phyloP scores from a whole-genome alignment of 2,329 filamentous ascomycete species.

The Neofusicoccum sp. region DNA sequence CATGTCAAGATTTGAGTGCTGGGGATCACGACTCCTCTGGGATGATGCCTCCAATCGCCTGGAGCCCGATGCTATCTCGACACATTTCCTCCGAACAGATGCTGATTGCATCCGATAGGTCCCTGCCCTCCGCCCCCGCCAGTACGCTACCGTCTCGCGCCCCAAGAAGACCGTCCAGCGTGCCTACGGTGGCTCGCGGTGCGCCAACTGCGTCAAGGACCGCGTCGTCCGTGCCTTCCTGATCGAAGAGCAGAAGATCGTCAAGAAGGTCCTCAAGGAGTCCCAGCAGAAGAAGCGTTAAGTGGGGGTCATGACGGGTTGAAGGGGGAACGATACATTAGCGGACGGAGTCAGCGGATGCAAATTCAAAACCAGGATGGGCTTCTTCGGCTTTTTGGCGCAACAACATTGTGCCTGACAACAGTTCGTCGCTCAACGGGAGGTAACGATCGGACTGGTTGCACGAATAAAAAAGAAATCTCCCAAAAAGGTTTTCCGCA shows the following conservation, averaged over 20 bases:
- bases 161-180: conserved; percentile 99
- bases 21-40: too few species aligned
- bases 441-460: conserved; percentile 21
- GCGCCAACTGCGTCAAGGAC: conserved; percentile 98
- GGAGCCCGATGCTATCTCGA: background rate
- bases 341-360: conserved; percentile 23
- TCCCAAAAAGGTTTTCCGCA: conserved; percentile 18
- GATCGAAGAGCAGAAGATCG: conserved; percentile 99
- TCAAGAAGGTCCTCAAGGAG: conserved; percentile 99
- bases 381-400: conserved; percentile 23
- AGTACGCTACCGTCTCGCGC: conserved; percentile 96
- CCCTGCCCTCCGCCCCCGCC: conserved; percentile 95
- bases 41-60: background rate
- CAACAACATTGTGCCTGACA: conserved; percentile 21
- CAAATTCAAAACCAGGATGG: conserved; percentile 22
- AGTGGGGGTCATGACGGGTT: conserved; percentile 25
- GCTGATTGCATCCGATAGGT: conserved; percentile 58
- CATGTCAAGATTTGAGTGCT: too few species aligned
- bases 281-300: conserved; percentile 74
- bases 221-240: conserved; percentile 97
- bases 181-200: conserved; percentile 97
- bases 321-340: conserved; percentile 17
- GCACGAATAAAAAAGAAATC: conserved; percentile 23
- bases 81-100: background rate
- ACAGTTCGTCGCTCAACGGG: conserved; percentile 21